Percentiles rank a stretch among this genome's conserved stretches.
Conservation (phyloP, 1,284 basidiomycete species). For the Lentinus polychrous region DNA sequence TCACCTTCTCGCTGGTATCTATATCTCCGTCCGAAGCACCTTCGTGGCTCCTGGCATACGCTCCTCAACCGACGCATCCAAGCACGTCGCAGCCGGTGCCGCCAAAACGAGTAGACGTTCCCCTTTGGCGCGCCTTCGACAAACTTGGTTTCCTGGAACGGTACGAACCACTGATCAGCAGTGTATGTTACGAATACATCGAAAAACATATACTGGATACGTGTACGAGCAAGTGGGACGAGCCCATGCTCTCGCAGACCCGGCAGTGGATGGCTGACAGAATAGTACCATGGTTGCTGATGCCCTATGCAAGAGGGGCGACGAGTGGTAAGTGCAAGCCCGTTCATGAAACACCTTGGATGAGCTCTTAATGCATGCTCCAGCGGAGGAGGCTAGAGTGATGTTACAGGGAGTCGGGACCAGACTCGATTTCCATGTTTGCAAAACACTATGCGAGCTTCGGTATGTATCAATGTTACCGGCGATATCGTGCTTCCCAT, state of each 20-base stretch:
- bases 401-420: constrained; percentile 80
- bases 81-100: constrained; percentile 9
- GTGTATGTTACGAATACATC: constrained; percentile 81
- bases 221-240: constrained; percentile 66
- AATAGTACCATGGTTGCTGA: constrained; percentile 78
- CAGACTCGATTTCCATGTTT: constrained; percentile 87
- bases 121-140: constrained; percentile 59
- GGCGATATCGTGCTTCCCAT: neutral
- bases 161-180: constrained; percentile 78
- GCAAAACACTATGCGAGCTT: constrained; percentile 81
- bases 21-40: constrained; percentile 12
- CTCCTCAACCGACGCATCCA: neutral
- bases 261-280: constrained; percentile 72
- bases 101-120: constrained; percentile 26
- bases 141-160: constrained; percentile 75
- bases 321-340: constrained; percentile 38
- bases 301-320: constrained; percentile 67
- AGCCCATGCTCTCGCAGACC: constrained; percentile 54
- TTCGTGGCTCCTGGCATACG: constrained; percentile 15
- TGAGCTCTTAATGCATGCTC: neutral
- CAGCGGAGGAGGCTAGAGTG: constrained; percentile 62
- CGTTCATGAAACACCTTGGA: constrained; percentile 10
- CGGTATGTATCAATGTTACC: constrained; percentile 43
- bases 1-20: constrained; percentile 39
- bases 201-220: constrained; percentile 62